A percentile compares a stretch with the other conserved stretches of the same genome.
phyloP scores from a whole-genome alignment of 495 filamentous ascomycete species.

The Aspergillus nanangensis region DNA sequence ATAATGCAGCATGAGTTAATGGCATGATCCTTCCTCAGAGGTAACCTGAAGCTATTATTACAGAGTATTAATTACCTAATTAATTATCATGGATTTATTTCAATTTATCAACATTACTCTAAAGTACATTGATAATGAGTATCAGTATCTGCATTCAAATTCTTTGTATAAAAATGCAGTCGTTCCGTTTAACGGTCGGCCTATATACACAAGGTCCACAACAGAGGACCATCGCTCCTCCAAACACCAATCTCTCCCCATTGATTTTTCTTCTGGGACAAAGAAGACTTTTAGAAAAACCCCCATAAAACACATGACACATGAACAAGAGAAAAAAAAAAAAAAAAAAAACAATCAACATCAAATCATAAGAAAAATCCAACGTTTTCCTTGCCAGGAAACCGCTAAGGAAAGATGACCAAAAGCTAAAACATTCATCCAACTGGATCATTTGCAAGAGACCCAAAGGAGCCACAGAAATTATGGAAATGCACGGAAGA shows the following conservation, averaged over 20 bases:
- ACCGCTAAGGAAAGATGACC: constrained; percentile 16
- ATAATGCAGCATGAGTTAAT: too few relatives aligned
- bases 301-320: constrained; percentile 21
- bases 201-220: constrained; percentile 38
- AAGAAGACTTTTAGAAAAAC: constrained; percentile 33
- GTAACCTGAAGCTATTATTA: too few relatives aligned
- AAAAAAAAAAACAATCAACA: constrained; percentile 26
- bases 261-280: constrained; percentile 20
- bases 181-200: constrained; percentile 16
- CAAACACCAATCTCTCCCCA: constrained; percentile 27
- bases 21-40: too few relatives aligned
- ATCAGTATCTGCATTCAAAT: neutral
- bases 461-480: too few relatives aligned
- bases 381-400: constrained; percentile 11
- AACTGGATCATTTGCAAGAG: too few relatives aligned
- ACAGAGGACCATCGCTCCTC: constrained; percentile 21
- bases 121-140: too few relatives aligned
- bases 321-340: constrained; percentile 33
- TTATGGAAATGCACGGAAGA: constrained; percentile 6
- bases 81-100: too few relatives aligned
- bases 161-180: constrained; percentile 8
- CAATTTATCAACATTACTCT: too few relatives aligned
- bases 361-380: constrained; percentile 21
- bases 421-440: constrained; percentile 18
- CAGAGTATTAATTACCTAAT: too few relatives aligned